Evolutionary conservation across 148 eudicot species (phyloP).

Genomic region (Chenopodium album): DNA sequence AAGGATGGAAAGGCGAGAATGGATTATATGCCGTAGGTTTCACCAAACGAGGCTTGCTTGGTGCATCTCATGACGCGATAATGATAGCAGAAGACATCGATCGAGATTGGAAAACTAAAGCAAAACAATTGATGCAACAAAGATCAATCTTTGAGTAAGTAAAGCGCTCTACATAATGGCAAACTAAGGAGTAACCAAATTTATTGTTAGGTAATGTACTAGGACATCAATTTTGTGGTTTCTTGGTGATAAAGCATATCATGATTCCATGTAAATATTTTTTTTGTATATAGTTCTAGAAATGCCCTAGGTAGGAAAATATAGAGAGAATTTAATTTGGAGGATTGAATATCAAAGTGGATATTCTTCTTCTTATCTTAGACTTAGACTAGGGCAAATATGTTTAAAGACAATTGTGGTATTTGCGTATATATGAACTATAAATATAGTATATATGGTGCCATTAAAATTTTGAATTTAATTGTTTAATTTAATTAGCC

Average conservation of each 20-base stretch:
- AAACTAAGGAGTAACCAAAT: background rate
- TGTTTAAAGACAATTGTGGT: background rate
- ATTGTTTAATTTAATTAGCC: background rate
- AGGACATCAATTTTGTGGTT: background rate
- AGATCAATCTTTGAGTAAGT: conserved; percentile 8
- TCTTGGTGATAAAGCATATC: background rate
- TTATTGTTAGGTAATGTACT: background rate
- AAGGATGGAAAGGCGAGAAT: conserved; percentile 80
- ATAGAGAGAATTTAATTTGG: background rate
- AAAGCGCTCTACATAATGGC: background rate
- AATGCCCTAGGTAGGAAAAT: background rate
- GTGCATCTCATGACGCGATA: conserved; percentile 60
- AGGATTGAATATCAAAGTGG: background rate
- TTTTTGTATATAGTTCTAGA: background rate
- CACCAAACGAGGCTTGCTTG: conserved; percentile 65
- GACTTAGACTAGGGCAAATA: background rate
- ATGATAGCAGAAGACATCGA: conserved; percentile 62
- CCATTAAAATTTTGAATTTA: background rate
- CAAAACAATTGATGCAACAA: conserved; percentile 24
- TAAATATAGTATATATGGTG: background rate
- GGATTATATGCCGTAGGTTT: conserved; percentile 73
- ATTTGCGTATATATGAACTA: background rate
- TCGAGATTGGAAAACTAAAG: conserved; percentile 38
- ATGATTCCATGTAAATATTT: background rate
- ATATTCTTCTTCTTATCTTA: background rate